Evolutionary conservation across 2,329 filamentous ascomycete genomes (phyloP).

Genomic region (Teratosphaeria gauchensis): DNA sequence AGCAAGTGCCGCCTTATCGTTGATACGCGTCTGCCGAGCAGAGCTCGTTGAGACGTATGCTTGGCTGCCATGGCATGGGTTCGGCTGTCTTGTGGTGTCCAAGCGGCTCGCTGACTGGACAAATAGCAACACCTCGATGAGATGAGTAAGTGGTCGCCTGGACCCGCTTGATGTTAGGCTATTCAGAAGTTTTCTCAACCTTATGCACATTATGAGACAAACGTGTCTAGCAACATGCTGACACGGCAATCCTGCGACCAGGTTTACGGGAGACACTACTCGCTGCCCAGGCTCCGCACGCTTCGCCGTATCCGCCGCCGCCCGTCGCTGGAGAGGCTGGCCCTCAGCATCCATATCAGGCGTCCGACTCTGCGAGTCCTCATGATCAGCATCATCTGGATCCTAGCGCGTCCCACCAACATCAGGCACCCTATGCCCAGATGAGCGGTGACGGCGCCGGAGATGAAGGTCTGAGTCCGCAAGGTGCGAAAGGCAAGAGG

Average conservation of each 20-base stretch:
- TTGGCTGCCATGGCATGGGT: conserved; percentile 5
- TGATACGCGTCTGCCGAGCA: not conserved
- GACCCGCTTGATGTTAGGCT: conserved; percentile 1
- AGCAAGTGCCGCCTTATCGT: not conserved
- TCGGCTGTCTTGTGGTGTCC: not conserved
- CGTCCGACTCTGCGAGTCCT: conserved; percentile 32
- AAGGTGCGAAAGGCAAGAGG: conserved; percentile 71
- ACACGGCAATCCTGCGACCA: conserved; percentile 18
- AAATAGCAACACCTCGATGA: conserved; percentile 26
- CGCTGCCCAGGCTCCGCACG: conserved; percentile 34
- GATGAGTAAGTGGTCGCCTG: conserved; percentile 29
- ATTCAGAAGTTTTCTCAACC: not conserved
- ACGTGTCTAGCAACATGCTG: not conserved
- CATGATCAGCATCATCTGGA: conserved; percentile 30
- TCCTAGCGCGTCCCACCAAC: conserved; percentile 40
- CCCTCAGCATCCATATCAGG: conserved; percentile 29
- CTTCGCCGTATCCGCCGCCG: conserved; percentile 30
- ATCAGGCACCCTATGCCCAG: conserved; percentile 35
- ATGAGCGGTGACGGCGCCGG: conserved; percentile 33
- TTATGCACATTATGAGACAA: conserved; percentile 3
- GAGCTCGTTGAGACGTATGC: not conserved
- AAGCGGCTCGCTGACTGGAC: not conserved
- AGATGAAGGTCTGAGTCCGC: conserved; percentile 27
- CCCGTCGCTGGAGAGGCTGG: conserved; percentile 17
- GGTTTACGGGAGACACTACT: conserved; percentile 56